Percentiles rank a stretch among this genome's conserved stretches.
Evolutionary conservation across 1,139 yeast species (phyloP).

Genomic region (Pichia sp.): DNA sequence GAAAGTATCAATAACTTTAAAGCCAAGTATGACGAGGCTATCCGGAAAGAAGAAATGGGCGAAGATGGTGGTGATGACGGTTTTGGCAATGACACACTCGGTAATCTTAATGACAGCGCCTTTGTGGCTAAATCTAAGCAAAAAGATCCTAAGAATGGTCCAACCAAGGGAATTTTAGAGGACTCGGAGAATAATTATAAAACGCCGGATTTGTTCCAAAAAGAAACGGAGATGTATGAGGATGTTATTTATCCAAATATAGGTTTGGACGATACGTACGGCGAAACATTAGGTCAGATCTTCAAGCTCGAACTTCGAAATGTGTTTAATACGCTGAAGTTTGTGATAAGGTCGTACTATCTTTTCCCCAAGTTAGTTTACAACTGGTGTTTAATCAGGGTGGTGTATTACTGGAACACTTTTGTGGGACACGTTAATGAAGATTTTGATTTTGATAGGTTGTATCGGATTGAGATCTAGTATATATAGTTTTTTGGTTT

Average conservation of each 20-base stretch:
- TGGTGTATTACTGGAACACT: constrained; percentile 63
- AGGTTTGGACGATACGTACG: constrained; percentile 1
- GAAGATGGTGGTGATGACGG: not conserved
- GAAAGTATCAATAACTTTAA: constrained; percentile 72
- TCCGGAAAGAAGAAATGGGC: constrained; percentile 27
- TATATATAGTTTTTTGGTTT: not conserved
- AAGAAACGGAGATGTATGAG: constrained; percentile 13
- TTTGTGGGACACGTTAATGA: constrained; percentile 53
- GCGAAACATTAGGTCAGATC: constrained; percentile 33
- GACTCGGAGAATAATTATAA: not conserved
- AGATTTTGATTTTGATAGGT: constrained; percentile 29
- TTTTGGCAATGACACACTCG: not conserved
- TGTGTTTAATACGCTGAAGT: constrained; percentile 60
- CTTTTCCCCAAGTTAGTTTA: constrained; percentile 64
- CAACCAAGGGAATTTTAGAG: not conserved
- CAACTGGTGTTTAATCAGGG: constrained; percentile 44
- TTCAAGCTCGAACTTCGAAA: constrained; percentile 52
- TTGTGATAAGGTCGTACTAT: constrained; percentile 62
- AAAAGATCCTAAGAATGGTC: not conserved
- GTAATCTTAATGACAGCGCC: not conserved
- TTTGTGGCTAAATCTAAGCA: not conserved
- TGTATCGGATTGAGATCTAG: constrained; percentile 23
- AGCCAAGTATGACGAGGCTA: constrained; percentile 41
- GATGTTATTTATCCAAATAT: constrained; percentile 25
- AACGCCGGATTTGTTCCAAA: constrained; percentile 17